phyloP scores from a whole-genome alignment of 176 grass and related monocot species.

The Zoysia pacifica region DNA sequence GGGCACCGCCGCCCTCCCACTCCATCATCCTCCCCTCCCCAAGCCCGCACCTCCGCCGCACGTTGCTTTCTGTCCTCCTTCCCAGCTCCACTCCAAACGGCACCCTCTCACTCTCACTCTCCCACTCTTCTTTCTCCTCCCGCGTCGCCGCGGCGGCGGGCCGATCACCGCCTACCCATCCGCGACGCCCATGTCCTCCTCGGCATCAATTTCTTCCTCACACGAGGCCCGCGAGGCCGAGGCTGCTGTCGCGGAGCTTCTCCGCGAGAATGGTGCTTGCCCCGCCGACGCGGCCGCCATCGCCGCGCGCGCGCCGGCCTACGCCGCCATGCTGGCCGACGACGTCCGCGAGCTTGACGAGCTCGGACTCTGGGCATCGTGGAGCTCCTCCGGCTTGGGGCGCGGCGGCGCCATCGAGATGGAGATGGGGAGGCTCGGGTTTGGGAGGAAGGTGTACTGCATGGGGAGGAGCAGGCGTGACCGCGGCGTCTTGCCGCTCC shows the following conservation, averaged over 20 bases:
- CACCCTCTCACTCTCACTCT: background rate
- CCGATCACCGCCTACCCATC: background rate
- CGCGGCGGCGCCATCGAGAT: conserved; percentile 19
- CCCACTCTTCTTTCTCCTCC: background rate
- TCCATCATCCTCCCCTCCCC: no score
- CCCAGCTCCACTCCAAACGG: background rate
- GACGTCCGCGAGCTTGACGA: conserved; percentile 74
- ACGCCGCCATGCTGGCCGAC: conserved; percentile 69
- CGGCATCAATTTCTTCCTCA: background rate
- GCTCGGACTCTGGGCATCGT: conserved; percentile 72
- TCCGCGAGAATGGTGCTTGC: conserved; percentile 56
- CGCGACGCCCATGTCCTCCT: background rate
- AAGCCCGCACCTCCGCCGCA: background rate
- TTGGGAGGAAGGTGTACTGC: conserved; percentile 79
- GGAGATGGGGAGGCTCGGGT: conserved; percentile 55
- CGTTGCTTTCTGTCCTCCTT: background rate
- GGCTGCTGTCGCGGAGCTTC: conserved; percentile 53
- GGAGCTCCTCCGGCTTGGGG: conserved; percentile 48
- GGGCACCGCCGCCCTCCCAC: no score
- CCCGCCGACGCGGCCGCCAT: conserved; percentile 48
- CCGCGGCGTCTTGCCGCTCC: conserved; percentile 59
- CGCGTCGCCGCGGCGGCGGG: background rate
- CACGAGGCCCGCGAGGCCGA: conserved; percentile 32
- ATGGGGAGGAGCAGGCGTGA: conserved; percentile 85
- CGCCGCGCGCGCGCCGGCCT: conserved; percentile 51